These are phyloP conservation scores for Xylaria sp. DNA, from an alignment of 2,329 filamentous ascomycete species.

Conservation along the genomic window DNA sequence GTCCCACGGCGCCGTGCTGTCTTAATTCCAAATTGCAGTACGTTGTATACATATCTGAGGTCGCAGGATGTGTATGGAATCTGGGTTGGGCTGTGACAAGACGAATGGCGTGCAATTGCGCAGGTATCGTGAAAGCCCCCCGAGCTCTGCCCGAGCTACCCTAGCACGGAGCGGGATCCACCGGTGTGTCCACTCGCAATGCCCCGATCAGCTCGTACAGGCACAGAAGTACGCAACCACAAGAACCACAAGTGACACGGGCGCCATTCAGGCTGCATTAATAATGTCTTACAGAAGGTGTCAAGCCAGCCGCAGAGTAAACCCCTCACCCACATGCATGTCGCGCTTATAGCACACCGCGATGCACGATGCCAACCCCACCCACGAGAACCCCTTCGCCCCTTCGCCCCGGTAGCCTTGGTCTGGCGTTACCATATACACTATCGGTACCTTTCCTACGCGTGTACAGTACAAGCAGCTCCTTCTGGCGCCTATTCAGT, in stretches of 20 bases:
- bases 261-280: conserved; percentile 34
- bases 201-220: neutral
- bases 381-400: neutral
- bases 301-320: conserved; percentile 3
- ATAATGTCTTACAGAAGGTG: conserved; percentile 34
- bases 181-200: conserved; percentile 7
- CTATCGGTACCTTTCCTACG: neutral
- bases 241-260: neutral
- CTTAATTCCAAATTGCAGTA: neutral
- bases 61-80: neutral
- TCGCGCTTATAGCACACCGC: conserved; percentile 19
- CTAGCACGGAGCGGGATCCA: conserved; percentile 27
- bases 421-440: neutral
- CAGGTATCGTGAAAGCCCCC: conserved; percentile 7
- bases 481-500: neutral
- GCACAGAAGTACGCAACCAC: neutral
- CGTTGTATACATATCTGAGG: neutral
- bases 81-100: neutral
- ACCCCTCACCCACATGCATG: conserved; percentile 28
- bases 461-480: neutral
- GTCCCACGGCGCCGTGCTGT: neutral
- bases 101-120: conserved; percentile 21
- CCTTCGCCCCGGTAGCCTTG: neutral
- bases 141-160: neutral
- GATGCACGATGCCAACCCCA: neutral